Evolutionary conservation across 345 rosid genomes (phyloP), one percentile per base, ranked within the genome.

Genomic region (Mercurialis annua): DNA sequence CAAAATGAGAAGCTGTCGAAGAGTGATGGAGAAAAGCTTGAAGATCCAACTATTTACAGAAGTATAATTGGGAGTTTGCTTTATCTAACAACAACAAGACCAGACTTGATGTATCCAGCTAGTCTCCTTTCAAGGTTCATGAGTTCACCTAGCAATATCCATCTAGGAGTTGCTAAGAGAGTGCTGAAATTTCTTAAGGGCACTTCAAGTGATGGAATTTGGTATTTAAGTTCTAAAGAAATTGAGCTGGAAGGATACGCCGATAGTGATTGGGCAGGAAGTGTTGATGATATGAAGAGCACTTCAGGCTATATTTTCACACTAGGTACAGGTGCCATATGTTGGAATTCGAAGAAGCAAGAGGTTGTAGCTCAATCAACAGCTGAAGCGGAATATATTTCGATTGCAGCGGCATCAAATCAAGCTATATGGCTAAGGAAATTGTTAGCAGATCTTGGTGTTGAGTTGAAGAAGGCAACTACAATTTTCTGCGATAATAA

Each of bases 71-170:
- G 65, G 23, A 61, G 34, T 2, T 24, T 43, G 20, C 10, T 58
- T 29, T 46, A 68, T 26, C 34, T 59, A 10, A 48, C 40, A 9
- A 0, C 56, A 0, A 57, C 57, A 11, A 29, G 44, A 20, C 16
- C 17, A 1, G 7, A 46, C 34, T 1, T 68, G 0, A 58, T 68
- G 31, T 47, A n/a, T 58, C 3, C 1, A 1, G 14, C 4, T 9
- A 17, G 33, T 68, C 16, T 68, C 0, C 9, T 56, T 4, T 53
- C 38, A 15, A 59, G 59, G 16, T 59, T 40, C 26, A 54, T 68
- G 36, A 8, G n/a, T 0, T 20, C 40, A 7, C 58, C 50, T 5
- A 36, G 29, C 3, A 5, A 68, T 7, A 0, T 33, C 0, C 54
- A 52, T 9, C 2, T 62, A 1, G 30, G 0, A 15, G 20, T 21